These are phyloP conservation scores for Solioccasus polychromus DNA, from an alignment of 768 basidiomycete genomes.

Conservation along the genomic window DNA sequence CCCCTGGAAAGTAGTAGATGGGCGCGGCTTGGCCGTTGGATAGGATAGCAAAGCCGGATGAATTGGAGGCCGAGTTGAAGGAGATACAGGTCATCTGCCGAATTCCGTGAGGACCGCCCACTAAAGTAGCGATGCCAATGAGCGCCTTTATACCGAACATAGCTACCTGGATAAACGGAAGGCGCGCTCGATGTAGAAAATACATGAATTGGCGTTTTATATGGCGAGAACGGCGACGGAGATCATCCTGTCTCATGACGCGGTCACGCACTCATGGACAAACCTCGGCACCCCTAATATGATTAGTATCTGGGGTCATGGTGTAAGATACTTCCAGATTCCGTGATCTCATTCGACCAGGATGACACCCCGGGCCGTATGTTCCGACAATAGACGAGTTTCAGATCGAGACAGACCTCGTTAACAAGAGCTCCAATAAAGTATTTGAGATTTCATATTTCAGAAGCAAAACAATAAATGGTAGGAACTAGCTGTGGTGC, in stretches of 20 bases:
- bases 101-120: conserved; percentile 35
- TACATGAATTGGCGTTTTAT: background rate
- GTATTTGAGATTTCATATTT: too few species aligned
- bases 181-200: background rate
- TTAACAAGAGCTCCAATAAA: background rate
- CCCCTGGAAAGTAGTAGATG: conserved; percentile 50
- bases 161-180: background rate
- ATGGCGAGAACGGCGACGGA: background rate
- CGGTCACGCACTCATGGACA: conserved; percentile 1
- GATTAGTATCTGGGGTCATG: background rate
- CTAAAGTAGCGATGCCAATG: background rate
- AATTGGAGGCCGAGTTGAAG: conserved; percentile 32
- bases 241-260: background rate
- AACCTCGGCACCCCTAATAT: background rate
- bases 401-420: background rate
- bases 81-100: conserved; percentile 50
- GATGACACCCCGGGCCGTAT: background rate
- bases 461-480: background rate
- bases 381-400: background rate
- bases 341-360: background rate
- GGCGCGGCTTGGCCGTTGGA: conserved; percentile 44
- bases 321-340: background rate
- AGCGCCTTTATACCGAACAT: conserved; percentile 15
- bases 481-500: background rate
- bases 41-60: conserved; percentile 42